A percentile compares a stretch with the other conserved stretches of the same genome.
Conservation (phyloP, 78 protist species). For the slime mould (Dictyostelium discoideum) region DNA sequence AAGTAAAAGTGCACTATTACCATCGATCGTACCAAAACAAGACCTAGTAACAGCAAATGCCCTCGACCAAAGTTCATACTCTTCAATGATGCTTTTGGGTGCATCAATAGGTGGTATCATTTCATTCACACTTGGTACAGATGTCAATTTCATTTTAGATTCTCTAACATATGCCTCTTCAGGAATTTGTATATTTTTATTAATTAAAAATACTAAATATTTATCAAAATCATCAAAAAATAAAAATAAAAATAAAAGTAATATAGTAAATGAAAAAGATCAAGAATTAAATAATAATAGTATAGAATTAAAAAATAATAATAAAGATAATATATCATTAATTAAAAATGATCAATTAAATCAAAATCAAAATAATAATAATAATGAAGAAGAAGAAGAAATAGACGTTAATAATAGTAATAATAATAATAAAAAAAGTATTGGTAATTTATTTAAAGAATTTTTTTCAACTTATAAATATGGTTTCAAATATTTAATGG, state of each 20-base stretch:
- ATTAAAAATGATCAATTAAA: conserved; percentile 15
- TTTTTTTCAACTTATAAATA: conserved; percentile 26
- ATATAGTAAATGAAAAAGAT: not conserved
- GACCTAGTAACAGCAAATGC: conserved; percentile 65
- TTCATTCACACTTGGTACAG: conserved; percentile 16
- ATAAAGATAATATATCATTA: not conserved
- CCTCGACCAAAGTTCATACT: conserved; percentile 40
- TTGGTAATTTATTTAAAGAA: not conserved
- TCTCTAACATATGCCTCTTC: conserved; percentile 9
- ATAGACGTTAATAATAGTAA: no score
- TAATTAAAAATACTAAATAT: conserved; percentile 9
- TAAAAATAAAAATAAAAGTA: not conserved
- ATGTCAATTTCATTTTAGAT: conserved; percentile 40
- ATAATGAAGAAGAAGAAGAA: not conserved
- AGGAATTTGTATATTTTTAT: conserved; percentile 15
- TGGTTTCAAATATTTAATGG: not conserved
- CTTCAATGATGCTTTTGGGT: conserved; percentile 70
- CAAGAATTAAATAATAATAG: not conserved
- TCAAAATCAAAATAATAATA: not conserved
- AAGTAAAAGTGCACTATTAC: conserved; percentile 30
- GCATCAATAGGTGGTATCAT: conserved; percentile 46
- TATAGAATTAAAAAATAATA: not conserved
- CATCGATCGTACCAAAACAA: not conserved
- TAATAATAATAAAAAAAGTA: not conserved
- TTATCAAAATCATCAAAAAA: not conserved